Conservation (phyloP, 108 stramenopile genomes). For the Discostella stelligeroides region DNA sequence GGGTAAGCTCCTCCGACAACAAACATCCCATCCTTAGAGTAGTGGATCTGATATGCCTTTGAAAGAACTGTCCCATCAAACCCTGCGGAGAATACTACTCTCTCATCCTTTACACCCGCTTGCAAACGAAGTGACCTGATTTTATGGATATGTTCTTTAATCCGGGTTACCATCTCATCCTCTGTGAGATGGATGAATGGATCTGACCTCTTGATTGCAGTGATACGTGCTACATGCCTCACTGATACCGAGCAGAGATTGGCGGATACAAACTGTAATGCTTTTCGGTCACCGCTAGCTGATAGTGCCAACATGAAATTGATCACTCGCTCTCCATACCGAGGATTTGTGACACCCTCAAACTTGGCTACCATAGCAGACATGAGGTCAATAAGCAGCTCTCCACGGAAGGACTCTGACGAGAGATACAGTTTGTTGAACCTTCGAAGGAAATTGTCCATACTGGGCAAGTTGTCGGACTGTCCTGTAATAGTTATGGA, state of each 20-base stretch:
- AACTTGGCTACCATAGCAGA: neutral
- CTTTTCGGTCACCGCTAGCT: neutral
- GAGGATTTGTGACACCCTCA: neutral
- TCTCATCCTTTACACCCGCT: neutral
- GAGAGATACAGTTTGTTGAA: neutral
- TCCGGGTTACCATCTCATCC: neutral
- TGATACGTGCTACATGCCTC: neutral
- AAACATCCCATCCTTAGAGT: neutral
- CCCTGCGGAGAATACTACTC: slow-evolving; percentile 9
- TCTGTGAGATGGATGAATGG: neutral
- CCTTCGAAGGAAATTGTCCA: neutral
- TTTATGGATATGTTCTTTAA: neutral
- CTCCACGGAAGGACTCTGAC: neutral
- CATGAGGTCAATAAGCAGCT: neutral
- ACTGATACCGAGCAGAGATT: neutral
- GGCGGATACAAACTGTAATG: neutral
- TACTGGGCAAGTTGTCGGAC: neutral
- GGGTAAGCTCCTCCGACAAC: slow-evolving; percentile 4
- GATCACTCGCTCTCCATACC: neutral
- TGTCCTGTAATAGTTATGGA: neutral
- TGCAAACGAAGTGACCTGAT: neutral
- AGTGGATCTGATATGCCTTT: neutral
- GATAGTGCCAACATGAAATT: neutral
- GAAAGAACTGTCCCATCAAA: neutral
- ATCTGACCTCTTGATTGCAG: neutral